Conservation (phyloP, 139 green algal genomes). For the Prasinococcaceae sp. region DNA sequence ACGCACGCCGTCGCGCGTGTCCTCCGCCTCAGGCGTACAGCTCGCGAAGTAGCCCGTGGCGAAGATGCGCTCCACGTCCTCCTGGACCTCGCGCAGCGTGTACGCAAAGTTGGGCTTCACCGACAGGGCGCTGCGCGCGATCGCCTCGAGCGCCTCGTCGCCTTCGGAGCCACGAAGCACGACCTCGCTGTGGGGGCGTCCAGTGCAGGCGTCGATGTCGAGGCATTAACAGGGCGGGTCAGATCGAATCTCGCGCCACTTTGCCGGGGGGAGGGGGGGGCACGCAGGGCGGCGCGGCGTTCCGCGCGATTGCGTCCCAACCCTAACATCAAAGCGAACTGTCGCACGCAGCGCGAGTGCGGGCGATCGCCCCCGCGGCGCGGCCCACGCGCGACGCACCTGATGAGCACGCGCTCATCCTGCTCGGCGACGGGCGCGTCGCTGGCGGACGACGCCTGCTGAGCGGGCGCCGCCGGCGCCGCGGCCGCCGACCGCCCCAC, state of each 20-base stretch:
- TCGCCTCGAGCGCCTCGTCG: constrained; percentile 35
- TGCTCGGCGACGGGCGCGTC: too few relatives aligned
- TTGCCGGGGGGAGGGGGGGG: too few relatives aligned
- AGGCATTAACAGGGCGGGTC: not conserved
- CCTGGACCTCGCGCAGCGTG: constrained; percentile 50
- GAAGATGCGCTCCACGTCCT: constrained; percentile 72
- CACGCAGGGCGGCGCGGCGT: too few relatives aligned
- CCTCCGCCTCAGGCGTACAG: constrained; percentile 51
- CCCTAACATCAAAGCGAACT: not conserved
- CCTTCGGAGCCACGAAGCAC: not conserved
- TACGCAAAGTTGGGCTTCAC: constrained; percentile 85
- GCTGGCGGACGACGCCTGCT: too few relatives aligned
- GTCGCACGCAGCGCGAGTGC: not conserved
- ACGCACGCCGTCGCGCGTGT: constrained; percentile 86
- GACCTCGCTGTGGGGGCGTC: not conserved
- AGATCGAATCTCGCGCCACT: too few relatives aligned
- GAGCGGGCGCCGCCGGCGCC: too few relatives aligned
- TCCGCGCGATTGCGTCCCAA: not conserved
- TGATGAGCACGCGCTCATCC: constrained; percentile 23
- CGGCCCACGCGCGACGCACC: constrained; percentile 8
- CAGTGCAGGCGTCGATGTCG: not conserved
- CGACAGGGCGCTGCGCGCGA: constrained; percentile 45
- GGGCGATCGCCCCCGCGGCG: not conserved
- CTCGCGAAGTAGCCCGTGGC: constrained; percentile 71
- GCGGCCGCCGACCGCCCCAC: too few relatives aligned